Evolutionary conservation across 768 basidiomycete species (phyloP), one percentile per base, ranked within the genome.

Genomic region (Mycena epipterygia): DNA sequence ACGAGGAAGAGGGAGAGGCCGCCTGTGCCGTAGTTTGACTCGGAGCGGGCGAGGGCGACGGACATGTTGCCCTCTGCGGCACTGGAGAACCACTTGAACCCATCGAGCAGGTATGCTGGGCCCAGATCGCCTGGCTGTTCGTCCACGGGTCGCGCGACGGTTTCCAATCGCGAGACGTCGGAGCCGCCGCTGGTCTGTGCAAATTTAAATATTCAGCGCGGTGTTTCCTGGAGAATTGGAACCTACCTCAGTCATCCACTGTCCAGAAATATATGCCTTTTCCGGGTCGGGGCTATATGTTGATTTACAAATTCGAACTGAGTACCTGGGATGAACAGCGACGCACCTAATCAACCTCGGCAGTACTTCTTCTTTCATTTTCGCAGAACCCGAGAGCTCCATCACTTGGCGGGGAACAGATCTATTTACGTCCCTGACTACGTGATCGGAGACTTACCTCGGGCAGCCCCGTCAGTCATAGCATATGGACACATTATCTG

Each of bases 71-170:
- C 89, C 73, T 95, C 94, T 0, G 93, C 93, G 2, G 94, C 94
- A 73, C 91, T 93, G 19, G 93, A 93, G 79, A 94, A 94, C 93
- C 93, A 94, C 80, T 94, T 94, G 78, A 94, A 88, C 4, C 93
- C 92, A 71, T 93, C 82, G 25, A 94, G 78, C 23, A 75, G 81
- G 77, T 92, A 92, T 56, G 84, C 79, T 3, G 86, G 81, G 23
- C 68, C 72, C 1, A 73, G 44, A 17, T 73, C 72, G 25, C 65
- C 56, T 8, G 65, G 49, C 46, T 70, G 65, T 16, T 44, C 25
- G 25, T 17, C n/a, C 0, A 83, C 78, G 3, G 84, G 77, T 29
- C 75, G 76, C 2, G 92, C 93, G 0, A 82, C 82, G 1, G 92
- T 94, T 77, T 94, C 93, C 1, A 91, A 92, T 59, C 89, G 86